Conservation (phyloP, 768 basidiomycete genomes). For the Arthromyces matolae region DNA sequence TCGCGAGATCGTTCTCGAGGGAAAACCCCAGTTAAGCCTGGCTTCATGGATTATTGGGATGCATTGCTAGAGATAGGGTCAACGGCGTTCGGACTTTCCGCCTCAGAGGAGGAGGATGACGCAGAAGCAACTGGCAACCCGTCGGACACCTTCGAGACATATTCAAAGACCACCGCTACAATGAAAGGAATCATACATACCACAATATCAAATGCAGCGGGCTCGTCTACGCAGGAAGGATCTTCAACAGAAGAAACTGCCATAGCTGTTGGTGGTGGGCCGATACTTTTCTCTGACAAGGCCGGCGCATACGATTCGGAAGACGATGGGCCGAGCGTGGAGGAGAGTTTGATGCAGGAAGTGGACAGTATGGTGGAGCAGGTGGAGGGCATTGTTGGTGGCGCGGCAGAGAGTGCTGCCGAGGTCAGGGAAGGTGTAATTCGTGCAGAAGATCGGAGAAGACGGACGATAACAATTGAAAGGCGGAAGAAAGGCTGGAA, state of each 20-base stretch:
- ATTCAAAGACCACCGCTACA: conserved; percentile 21
- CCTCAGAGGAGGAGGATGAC: too few species aligned
- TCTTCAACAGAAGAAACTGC: conserved; percentile 19
- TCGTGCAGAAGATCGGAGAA: conserved; percentile 24
- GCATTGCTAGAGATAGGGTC: conserved; percentile 25
- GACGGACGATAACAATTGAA: conserved; percentile 21
- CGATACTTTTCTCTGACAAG: conserved; percentile 34
- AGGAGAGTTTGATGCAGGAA: conserved; percentile 17
- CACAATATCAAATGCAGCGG: conserved; percentile 14
- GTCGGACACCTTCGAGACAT: conserved; percentile 14
- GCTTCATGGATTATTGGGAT: conserved; percentile 25
- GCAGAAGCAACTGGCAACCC: background rate
- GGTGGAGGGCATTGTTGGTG: conserved; percentile 12
- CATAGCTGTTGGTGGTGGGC: conserved; percentile 32
- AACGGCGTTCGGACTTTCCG: conserved; percentile 20
- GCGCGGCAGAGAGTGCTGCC: conserved; percentile 1
- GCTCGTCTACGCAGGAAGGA: background rate
- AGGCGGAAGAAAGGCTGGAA: conserved; percentile 25
- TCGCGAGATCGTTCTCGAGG: background rate
- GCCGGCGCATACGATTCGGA: conserved; percentile 27
- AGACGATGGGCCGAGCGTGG: conserved; percentile 19
- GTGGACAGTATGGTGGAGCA: conserved; percentile 11
- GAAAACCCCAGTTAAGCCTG: conserved; percentile 6
- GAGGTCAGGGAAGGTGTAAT: conserved; percentile 17
- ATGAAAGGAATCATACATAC: conserved; percentile 29